phyloP scores from a whole-genome alignment of 805 yeast species.

The Yamadazyma olivae region DNA sequence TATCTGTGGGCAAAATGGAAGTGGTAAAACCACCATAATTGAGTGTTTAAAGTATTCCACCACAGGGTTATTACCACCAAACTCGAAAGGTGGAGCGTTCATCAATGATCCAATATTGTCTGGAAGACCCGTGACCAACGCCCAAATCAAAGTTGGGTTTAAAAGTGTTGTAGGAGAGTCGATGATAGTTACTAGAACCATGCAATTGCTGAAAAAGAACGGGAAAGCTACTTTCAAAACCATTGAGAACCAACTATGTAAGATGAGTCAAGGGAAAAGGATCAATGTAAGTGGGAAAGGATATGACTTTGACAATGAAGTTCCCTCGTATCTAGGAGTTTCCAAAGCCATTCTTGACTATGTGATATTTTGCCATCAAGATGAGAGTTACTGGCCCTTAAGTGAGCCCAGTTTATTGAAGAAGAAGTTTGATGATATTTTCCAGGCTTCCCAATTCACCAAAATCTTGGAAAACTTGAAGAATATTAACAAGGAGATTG shows the following conservation, averaged over 20 bases:
- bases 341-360: slow-evolving; percentile 84
- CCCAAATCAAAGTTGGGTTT: slow-evolving; percentile 88
- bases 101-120: slow-evolving; percentile 86
- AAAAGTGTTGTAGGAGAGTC: slow-evolving; percentile 66
- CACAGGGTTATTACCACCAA: slow-evolving; percentile 95
- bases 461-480: slow-evolving; percentile 84
- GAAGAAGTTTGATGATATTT: slow-evolving; percentile 93
- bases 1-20: slow-evolving; percentile 94
- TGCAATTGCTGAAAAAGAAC: slow-evolving; percentile 64
- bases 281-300: slow-evolving; percentile 77
- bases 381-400: slow-evolving; percentile 94
- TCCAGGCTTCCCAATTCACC: slow-evolving; percentile 91
- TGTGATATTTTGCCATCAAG: slow-evolving; percentile 96
- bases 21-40: slow-evolving; percentile 94
- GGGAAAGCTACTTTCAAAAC: slow-evolving; percentile 69
- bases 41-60: slow-evolving; percentile 93
- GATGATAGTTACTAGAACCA: slow-evolving; percentile 84
- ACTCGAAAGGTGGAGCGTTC: slow-evolving; percentile 93
- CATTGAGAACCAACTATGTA: slow-evolving; percentile 81
- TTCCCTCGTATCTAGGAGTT: slow-evolving; percentile 84
- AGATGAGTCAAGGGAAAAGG: slow-evolving; percentile 62
- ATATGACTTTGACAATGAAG: slow-evolving; percentile 76
- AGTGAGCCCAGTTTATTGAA: slow-evolving; percentile 87
- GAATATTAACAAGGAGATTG: slow-evolving; percentile 70
- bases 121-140: slow-evolving; percentile 74